phyloP scores from a whole-genome alignment of 345 rosid genomes.

The Melaleuca alternifolia region DNA sequence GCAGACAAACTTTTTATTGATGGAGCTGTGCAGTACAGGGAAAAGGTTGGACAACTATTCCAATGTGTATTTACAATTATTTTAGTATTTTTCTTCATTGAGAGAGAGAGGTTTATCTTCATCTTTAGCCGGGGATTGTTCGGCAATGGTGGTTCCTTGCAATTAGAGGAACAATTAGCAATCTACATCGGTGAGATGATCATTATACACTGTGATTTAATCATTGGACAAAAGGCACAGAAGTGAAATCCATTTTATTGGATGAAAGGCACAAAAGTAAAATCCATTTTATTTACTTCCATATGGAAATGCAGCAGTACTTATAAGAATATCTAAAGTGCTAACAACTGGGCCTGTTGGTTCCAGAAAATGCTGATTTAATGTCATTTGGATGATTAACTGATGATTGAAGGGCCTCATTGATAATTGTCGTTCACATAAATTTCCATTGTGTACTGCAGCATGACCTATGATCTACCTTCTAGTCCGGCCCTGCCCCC shows the following conservation, averaged over 20 bases:
- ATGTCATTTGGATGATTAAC: background rate
- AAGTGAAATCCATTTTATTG: background rate
- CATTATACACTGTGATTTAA: background rate
- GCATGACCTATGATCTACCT: background rate
- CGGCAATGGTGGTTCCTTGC: background rate
- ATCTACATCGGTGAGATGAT: background rate
- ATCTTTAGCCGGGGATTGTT: background rate
- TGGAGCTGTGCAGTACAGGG: conserved; percentile 1
- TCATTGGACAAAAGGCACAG: background rate
- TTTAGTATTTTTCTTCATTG: too few relatives aligned
- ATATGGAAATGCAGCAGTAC: background rate
- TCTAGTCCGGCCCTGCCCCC: background rate
- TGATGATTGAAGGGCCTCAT: background rate
- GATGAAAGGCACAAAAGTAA: background rate
- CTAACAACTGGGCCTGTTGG: background rate
- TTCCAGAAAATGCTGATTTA: background rate
- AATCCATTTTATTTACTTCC: background rate
- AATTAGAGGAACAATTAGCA: too few relatives aligned
- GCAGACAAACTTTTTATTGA: conserved; percentile 29
- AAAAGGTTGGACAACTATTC: conserved; percentile 8
- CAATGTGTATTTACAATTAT: background rate
- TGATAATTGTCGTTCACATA: background rate
- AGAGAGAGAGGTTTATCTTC: background rate
- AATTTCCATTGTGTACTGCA: background rate
- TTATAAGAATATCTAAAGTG: background rate